A percentile compares a stretch with the other conserved stretches of the same genome.
phyloP scores from a whole-genome alignment of 2,329 filamentous ascomycete genomes.

The Fonsecaea nubica region DNA sequence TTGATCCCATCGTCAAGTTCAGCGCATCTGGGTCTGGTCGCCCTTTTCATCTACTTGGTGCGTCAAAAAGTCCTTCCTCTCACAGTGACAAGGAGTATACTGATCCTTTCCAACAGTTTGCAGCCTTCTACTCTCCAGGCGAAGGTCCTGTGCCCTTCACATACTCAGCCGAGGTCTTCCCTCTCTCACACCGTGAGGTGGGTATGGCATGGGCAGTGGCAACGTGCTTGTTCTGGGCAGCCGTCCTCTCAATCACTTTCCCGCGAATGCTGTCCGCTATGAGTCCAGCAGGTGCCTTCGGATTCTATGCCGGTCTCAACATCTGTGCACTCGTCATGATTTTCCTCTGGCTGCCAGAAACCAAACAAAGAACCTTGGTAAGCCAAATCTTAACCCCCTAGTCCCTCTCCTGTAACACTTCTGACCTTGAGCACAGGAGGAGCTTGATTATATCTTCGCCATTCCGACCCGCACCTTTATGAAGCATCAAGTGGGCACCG shows the following conservation, averaged over 20 bases:
- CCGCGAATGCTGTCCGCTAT: conserved; percentile 53
- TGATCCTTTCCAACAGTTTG: conserved; percentile 51
- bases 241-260: conserved; percentile 53
- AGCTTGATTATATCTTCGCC: conserved; percentile 60
- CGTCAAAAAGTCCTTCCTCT: background rate
- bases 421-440: conserved; percentile 46
- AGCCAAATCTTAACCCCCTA: background rate
- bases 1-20: conserved; percentile 53
- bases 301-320: conserved; percentile 65
- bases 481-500: conserved; percentile 60
- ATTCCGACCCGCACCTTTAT: conserved; percentile 62
- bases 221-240: conserved; percentile 46
- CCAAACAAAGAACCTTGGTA: conserved; percentile 54
- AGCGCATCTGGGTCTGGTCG: conserved; percentile 61
- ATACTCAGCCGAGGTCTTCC: conserved; percentile 56
- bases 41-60: conserved; percentile 66
- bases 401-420: background rate
- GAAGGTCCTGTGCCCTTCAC: conserved; percentile 50
- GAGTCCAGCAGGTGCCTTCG: conserved; percentile 59
- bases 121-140: conserved; percentile 68
- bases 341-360: conserved; percentile 62
- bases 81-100: background rate
- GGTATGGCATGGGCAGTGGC: conserved; percentile 49
- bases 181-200: conserved; percentile 56
- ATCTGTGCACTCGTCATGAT: conserved; percentile 64